These are phyloP conservation scores for Eucalyptus curtisii DNA, from an alignment of 345 rosid genomes.

Conservation along the genomic window DNA sequence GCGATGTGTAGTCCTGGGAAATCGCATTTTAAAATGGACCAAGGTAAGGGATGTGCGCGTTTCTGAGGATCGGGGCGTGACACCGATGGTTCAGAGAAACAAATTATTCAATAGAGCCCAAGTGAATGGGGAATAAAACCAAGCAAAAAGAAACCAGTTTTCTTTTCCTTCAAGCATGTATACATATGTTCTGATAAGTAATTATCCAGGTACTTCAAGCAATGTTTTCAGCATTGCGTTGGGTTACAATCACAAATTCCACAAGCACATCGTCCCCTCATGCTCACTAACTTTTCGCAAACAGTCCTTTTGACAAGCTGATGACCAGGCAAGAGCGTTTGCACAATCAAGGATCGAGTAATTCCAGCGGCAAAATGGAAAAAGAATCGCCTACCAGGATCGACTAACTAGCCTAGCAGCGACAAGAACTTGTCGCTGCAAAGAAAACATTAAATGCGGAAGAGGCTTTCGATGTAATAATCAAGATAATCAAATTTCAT, in stretches of 20 bases:
- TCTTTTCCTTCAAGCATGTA: not conserved
- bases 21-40: too few species aligned
- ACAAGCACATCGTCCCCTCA: not conserved
- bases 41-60: too few species aligned
- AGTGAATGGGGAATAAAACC: not conserved
- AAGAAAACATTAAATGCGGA: not conserved
- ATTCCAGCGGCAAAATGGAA: not conserved
- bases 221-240: not conserved
- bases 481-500: not conserved
- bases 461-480: not conserved
- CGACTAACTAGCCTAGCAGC: not conserved
- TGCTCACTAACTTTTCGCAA: not conserved
- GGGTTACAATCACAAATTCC: not conserved
- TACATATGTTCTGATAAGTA: not conserved
- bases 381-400: not conserved
- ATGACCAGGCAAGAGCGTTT: not conserved
- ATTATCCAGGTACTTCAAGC: not conserved
- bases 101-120: not conserved
- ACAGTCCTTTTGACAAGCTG: not conserved
- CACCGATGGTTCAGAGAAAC: not conserved
- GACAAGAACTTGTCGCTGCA: not conserved
- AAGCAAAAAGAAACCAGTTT: not conserved
- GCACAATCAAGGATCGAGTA: not conserved
- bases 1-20: too few species aligned
- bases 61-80: too few species aligned